phyloP scores from a whole-genome alignment of 1,139 yeast genomes.

The Suzukiozyma palmioleophila region DNA sequence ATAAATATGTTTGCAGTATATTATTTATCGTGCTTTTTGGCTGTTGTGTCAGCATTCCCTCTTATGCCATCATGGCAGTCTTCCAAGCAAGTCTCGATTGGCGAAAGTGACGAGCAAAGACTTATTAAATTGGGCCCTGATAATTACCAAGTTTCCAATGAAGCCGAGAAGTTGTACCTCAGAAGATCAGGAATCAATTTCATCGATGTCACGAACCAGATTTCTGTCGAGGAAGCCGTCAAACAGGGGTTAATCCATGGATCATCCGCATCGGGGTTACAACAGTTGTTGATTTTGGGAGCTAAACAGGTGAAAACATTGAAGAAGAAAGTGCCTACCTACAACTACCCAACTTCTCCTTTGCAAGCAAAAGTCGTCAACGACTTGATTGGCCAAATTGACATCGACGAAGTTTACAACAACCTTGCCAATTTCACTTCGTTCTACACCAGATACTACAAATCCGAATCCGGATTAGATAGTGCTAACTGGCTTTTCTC shows the following conservation, averaged over 20 bases:
- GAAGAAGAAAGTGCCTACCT: constrained; percentile 30
- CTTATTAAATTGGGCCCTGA: constrained; percentile 37
- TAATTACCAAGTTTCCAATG: constrained; percentile 43
- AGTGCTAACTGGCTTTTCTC: constrained; percentile 70
- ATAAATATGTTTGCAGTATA: not conserved
- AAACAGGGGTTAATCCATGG: constrained; percentile 24
- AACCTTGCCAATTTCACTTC: constrained; percentile 63
- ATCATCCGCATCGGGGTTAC: constrained; percentile 9
- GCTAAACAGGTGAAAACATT: constrained; percentile 28
- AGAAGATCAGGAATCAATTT: constrained; percentile 54
- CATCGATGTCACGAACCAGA: constrained; percentile 62
- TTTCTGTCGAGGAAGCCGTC: constrained; percentile 33
- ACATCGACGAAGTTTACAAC: constrained; percentile 43
- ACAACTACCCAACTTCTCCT: constrained; percentile 52
- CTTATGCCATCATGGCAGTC: constrained; percentile 9
- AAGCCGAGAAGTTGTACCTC: constrained; percentile 51
- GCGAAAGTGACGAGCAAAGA: constrained; percentile 16
- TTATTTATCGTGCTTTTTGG: not conserved
- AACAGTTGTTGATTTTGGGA: constrained; percentile 19
- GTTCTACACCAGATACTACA: constrained; percentile 78
- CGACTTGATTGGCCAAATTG: constrained; percentile 36
- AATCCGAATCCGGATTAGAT: constrained; percentile 62
- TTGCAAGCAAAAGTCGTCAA: constrained; percentile 38
- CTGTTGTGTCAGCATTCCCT: constrained; percentile 13
- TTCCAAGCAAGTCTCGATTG: constrained; percentile 6